Percentiles rank a stretch among this genome's conserved stretches.
phyloP scores from a whole-genome alignment of 805 yeast species.

The Metschnikowia gruessii region DNA sequence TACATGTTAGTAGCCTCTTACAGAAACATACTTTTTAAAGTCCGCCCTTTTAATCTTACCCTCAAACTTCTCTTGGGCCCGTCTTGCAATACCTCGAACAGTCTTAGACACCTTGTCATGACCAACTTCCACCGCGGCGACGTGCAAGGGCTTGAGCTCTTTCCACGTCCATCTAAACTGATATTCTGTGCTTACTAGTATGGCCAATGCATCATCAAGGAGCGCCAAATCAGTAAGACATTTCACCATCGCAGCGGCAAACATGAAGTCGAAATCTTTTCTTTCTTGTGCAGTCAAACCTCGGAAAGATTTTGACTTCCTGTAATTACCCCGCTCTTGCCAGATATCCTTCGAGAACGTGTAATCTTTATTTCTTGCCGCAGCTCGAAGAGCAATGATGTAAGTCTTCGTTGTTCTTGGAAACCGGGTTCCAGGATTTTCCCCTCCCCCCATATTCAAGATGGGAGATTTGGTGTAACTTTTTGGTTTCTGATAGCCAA shows the following conservation, averaged over 20 bases:
- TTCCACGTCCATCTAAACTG: conserved; percentile 67
- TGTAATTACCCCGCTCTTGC: conserved; percentile 73
- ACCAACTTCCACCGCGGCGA: conserved; percentile 33
- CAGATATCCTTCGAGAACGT: conserved; percentile 65
- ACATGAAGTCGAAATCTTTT: conserved; percentile 54
- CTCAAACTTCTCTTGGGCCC: conserved; percentile 36
- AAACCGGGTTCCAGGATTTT: conserved; percentile 3
- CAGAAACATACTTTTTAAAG: conserved; percentile 30
- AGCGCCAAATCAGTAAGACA: conserved; percentile 54
- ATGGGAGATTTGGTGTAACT: conserved; percentile 24
- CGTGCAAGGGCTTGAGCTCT: conserved; percentile 29
- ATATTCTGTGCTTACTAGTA: conserved; percentile 63
- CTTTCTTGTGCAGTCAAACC: conserved; percentile 33
- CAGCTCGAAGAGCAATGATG: conserved; percentile 63
- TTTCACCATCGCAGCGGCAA: conserved; percentile 70
- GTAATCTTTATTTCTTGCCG: conserved; percentile 51
- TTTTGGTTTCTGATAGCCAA: not conserved
- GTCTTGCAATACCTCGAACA: conserved; percentile 31
- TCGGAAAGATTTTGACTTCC: conserved; percentile 54
- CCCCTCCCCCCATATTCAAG: conserved; percentile 7
- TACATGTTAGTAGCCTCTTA: conserved; percentile 30
- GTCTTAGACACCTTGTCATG: conserved; percentile 29
- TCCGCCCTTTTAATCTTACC: conserved; percentile 40
- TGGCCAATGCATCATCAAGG: conserved; percentile 65
- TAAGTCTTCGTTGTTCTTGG: conserved; percentile 48